Percentiles rank a stretch among this genome's conserved stretches.
Evolutionary conservation across 2,329 filamentous ascomycete genomes (phyloP).

Genomic region (Botrytis sinoallii): DNA sequence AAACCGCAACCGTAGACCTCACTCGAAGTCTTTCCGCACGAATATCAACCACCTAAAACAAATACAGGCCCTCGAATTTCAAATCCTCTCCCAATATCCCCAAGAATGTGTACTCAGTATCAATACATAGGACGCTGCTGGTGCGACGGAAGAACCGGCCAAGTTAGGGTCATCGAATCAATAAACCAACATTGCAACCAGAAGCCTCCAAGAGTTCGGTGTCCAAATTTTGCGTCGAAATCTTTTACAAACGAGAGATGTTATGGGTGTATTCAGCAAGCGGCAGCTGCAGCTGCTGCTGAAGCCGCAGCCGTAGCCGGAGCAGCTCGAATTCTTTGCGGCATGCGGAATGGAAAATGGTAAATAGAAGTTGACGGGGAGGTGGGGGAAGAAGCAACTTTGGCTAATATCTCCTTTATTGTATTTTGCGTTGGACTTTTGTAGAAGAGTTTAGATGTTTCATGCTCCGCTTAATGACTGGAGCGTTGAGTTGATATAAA

Average conservation of each 20-base stretch:
- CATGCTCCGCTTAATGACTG: neutral
- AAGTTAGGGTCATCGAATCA: neutral
- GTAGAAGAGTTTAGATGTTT: neutral
- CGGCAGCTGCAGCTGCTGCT: no score
- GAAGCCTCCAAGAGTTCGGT: neutral
- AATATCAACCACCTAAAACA: neutral
- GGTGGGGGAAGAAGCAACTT: neutral
- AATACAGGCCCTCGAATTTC: no score
- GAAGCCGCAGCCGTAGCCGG: no score
- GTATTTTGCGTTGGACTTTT: neutral
- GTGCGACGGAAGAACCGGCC: neutral
- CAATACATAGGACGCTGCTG: neutral
- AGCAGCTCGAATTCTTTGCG: neutral
- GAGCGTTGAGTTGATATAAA: neutral
- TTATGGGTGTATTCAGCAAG: neutral
- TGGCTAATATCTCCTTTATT: neutral
- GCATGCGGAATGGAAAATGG: neutral
- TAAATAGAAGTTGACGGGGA: neutral
- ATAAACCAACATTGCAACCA: fast-evolving
- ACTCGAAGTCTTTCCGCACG: neutral
- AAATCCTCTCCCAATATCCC: neutral
- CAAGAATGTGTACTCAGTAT: neutral
- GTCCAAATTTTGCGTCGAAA: neutral
- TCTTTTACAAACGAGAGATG: neutral
- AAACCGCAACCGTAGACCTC: no score